Percentiles rank a stretch among this genome's conserved stretches.
These are phyloP conservation scores for Microcos paniculata DNA, from an alignment of 345 rosid genomes.

Conservation along the genomic window DNA sequence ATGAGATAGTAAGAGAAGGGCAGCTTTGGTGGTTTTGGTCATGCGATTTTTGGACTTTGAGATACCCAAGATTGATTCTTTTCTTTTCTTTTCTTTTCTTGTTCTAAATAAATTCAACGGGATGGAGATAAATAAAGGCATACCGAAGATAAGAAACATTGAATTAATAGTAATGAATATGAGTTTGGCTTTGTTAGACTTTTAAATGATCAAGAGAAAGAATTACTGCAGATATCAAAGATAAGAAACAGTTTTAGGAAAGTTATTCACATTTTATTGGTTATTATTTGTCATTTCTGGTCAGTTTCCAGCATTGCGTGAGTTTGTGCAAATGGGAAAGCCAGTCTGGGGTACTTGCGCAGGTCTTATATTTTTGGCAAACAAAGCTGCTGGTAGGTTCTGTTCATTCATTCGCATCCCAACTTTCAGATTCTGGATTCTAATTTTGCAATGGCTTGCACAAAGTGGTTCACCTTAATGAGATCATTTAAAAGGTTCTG, in stretches of 20 bases:
- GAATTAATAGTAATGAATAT: too few species aligned
- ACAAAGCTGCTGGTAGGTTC: slow-evolving; percentile 74
- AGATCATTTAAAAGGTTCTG: background rate
- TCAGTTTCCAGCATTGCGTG: slow-evolving; percentile 92
- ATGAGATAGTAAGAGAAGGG: background rate
- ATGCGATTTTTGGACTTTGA: background rate
- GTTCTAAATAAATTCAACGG: background rate
- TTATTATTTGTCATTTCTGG: slow-evolving; percentile 10
- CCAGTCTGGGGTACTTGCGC: slow-evolving; percentile 99
- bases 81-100: too few species aligned
- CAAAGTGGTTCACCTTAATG: background rate
- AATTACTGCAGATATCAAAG: too few species aligned
- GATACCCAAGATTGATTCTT: background rate
- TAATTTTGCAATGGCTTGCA: background rate
- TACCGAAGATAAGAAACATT: too few species aligned
- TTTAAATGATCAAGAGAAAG: too few species aligned
- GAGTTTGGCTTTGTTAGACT: too few species aligned
- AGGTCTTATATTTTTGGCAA: slow-evolving; percentile 91
- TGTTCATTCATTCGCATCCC: background rate
- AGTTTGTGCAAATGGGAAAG: slow-evolving; percentile 81
- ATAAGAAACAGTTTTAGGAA: background rate
- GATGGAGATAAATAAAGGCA: too few species aligned
- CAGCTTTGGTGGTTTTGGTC: background rate
- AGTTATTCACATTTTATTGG: background rate
- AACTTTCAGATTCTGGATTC: background rate